Percentiles rank a stretch among this genome's conserved stretches.
These are phyloP conservation scores for Fusarium camptoceras DNA, from an alignment of 2,329 filamentous ascomycete species.

Conservation along the genomic window DNA sequence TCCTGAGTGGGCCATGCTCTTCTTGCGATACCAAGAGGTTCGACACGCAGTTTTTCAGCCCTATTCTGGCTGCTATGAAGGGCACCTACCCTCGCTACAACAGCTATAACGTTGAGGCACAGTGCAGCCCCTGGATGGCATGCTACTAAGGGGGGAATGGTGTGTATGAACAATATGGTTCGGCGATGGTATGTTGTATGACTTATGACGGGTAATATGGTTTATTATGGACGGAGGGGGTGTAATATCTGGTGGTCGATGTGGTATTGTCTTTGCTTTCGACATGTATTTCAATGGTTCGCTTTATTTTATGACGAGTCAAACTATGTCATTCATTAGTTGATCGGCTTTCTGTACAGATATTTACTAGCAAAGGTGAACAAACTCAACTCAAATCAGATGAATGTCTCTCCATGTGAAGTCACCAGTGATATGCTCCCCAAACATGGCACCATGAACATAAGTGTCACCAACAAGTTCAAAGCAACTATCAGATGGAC, in stretches of 20 bases:
- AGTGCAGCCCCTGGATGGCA: slow-evolving; percentile 55
- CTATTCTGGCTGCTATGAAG: slow-evolving; percentile 54
- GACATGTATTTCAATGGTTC: slow-evolving; percentile 37
- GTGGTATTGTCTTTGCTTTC: slow-evolving; percentile 32
- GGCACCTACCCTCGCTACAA: slow-evolving; percentile 55
- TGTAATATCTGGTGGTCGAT: slow-evolving; percentile 33
- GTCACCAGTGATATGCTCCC: background rate
- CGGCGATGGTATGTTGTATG: slow-evolving; percentile 20
- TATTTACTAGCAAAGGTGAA: background rate
- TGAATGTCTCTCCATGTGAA: slow-evolving; percentile 1
- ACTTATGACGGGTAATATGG: slow-evolving; percentile 14
- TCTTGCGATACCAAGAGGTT: slow-evolving; percentile 53
- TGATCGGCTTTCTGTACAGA: background rate
- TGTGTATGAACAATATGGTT: background rate
- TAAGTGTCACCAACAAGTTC: slow-evolving; percentile 30
- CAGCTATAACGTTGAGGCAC: slow-evolving; percentile 53
- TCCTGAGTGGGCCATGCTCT: slow-evolving; percentile 52
- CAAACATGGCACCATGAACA: slow-evolving; percentile 35
- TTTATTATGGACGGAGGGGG: slow-evolving; percentile 1
- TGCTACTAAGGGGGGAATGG: slow-evolving; percentile 35
- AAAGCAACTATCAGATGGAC: slow-evolving; percentile 22
- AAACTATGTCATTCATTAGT: slow-evolving; percentile 2
- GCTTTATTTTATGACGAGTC: slow-evolving; percentile 21
- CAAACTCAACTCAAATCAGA: background rate
- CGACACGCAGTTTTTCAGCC: slow-evolving; percentile 53